Evolutionary conservation across 495 filamentous ascomycete genomes (phyloP), one percentile per base, ranked within the genome.

Genomic region (Halenospora varia): DNA sequence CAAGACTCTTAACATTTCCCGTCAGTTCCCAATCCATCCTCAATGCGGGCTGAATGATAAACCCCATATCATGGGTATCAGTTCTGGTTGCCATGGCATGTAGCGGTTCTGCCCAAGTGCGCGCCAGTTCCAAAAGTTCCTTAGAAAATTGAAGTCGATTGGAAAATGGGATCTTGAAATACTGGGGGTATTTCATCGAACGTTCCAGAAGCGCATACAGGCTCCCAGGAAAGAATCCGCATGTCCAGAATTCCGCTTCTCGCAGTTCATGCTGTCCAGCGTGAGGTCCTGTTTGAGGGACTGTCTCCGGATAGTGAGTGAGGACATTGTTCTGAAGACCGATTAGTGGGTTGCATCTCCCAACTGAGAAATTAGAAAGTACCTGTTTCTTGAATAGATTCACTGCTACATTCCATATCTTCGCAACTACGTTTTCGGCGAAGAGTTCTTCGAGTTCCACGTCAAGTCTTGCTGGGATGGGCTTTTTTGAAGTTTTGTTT

Each of bases 11-110:
- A n/a, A 51, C n/a, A 29, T 77, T 66, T 1, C 62, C 59, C 0
- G 69, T 68, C 2, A 79, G 60, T 24, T 67, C 64, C 66, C 71
- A 71, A 40, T 73, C 70, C 59, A 66, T 70, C 1, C 70, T 66
- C 53, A 72, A 67, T 13, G 70, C 66, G n/a, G 64, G 66, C 1
- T 66, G 61, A 47, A 77, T 73, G 67, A 78, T 77, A 65, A 79
- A 77, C 1, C 75, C 71, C 25, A 79, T 49, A 45, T 77, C 76
- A 53, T 79, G 75, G 0, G 73, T 77, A 22, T 73, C 66, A 2
- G 63, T 69, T 19, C 62, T 59, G 1, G 54, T 58, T 25, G 72
- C 73, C 51, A 73, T 75, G 1, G 42, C 45, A 19, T 73, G 67
- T 1, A 77, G 56, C 22, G 66, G 71, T 17, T 55, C 57, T 19